Base-by-base conservation (phyloP, 306 rosid species). In the Castanopsis chinensis region DNA sequence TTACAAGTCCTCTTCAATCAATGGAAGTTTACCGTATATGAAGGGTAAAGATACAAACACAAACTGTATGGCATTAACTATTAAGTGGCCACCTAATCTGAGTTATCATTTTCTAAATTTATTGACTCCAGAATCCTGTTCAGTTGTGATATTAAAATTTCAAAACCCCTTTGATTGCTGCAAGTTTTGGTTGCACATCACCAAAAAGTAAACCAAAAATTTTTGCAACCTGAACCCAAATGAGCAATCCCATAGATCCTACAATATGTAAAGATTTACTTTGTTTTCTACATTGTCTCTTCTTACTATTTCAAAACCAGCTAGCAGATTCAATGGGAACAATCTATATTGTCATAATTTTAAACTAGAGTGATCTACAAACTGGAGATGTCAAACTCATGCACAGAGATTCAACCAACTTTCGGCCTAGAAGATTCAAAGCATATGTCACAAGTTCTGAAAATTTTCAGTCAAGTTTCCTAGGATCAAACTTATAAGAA, bases 401-500 rank as follows among this genome's bases (percentile, higher is more conserved):
- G 58, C 52, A 35, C 13, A 23, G 61, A 28, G 15, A 45, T 18
- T 49, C 55, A 74, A 9, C 51, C 9, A 20, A 35, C 37, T 51
- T 73, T 12, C 71, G 43, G 64, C 72, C 55, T 19, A 52, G 4
- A 71, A 73, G 32, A 27, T 27, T 4, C 32, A 76, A 73, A 25
- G 28, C 13, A 51, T 10, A 5, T 13, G 45, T 37, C 71, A 43
- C 73, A 67, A 69, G 49, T 12, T 25, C 54, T 76, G 41, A 84
- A 69, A 61, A 11, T 27, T 61, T 20, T 58, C 74, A 76, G 13
- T 56, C 43, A 18, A 19, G 55, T 55, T 54, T 77, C 74, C 41
- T 69, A 15, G 81, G 68, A 72, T 75, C 79, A 69, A 74, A 64
- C 33, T 37, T 52, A 5, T 12, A 73, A 75, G 52, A 49, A 32